phyloP scores from a whole-genome alignment of 2,329 filamentous ascomycete species.

The Pseudodiploospora longispora region DNA sequence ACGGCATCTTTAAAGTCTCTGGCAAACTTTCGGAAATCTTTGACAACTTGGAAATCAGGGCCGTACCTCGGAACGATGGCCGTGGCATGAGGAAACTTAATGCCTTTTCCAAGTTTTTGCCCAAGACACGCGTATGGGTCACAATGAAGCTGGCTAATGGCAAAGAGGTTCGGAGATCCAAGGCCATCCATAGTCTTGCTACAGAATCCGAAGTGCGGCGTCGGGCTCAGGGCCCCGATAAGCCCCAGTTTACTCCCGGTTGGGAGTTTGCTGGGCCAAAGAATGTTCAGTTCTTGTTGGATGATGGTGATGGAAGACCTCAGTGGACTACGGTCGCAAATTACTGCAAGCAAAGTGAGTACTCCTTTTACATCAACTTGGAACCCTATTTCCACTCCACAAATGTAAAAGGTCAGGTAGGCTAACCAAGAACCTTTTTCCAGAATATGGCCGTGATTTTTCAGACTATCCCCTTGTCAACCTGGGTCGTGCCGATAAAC shows the following conservation, averaged over 20 bases:
- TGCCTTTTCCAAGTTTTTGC: constrained; percentile 28
- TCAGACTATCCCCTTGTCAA: constrained; percentile 55
- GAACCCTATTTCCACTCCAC: not conserved
- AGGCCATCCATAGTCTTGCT: constrained; percentile 22
- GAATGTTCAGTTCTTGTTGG: constrained; percentile 24
- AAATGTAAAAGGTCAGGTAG: not conserved
- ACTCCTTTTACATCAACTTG: not conserved
- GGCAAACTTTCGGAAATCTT: constrained; percentile 30
- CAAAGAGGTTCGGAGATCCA: constrained; percentile 21
- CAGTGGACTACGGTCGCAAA: constrained; percentile 32
- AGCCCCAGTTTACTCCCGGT: constrained; percentile 14
- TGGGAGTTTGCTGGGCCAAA: constrained; percentile 25
- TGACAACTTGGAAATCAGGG: constrained; percentile 12
- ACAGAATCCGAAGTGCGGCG: constrained; percentile 14
- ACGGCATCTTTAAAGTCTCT: constrained; percentile 41
- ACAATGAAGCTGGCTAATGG: constrained; percentile 23
- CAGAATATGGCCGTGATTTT: constrained; percentile 27
- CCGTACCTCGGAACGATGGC: constrained; percentile 6
- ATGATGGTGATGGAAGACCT: constrained; percentile 14
- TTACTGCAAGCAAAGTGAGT: constrained; percentile 37
- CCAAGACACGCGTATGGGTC: constrained; percentile 29
- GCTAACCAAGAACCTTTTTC: not conserved
- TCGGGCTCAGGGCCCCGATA: constrained; percentile 10
- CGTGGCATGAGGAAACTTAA: constrained; percentile 13
- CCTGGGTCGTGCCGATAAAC: constrained; percentile 47